These are phyloP conservation scores for Gaeumannomyces sp. DNA, from an alignment of 2,329 filamentous ascomycete species.

Conservation along the genomic window DNA sequence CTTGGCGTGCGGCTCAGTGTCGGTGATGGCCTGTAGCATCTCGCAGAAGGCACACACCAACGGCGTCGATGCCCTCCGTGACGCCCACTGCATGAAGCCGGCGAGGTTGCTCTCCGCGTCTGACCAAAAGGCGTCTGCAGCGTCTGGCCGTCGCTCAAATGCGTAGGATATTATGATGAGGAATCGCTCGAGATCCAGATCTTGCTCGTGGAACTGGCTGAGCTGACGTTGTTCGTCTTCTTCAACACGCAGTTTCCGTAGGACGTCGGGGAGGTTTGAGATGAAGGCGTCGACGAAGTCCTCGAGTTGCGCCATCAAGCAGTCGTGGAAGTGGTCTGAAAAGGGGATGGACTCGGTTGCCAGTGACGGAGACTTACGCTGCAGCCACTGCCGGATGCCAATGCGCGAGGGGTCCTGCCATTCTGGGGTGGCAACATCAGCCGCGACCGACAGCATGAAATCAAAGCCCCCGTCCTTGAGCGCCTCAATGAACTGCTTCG, in stretches of 20 bases:
- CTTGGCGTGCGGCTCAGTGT: constrained; percentile 74
- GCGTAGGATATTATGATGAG: constrained; percentile 87
- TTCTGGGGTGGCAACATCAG: constrained; percentile 71
- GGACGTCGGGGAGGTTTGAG: constrained; percentile 86
- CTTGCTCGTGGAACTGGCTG: constrained; percentile 58
- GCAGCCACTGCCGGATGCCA: constrained; percentile 74
- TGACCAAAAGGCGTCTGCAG: constrained; percentile 83
- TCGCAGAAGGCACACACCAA: constrained; percentile 94
- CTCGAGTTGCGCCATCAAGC: constrained; percentile 77
- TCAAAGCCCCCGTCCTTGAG: constrained; percentile 88
- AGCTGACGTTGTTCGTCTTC: constrained; percentile 81
- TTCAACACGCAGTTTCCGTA: constrained; percentile 77
- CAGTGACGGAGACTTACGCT: constrained; percentile 70
- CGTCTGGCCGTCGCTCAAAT: constrained; percentile 78
- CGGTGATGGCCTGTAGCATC: constrained; percentile 84
- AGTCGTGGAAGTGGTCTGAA: constrained; percentile 62
- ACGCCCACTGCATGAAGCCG: constrained; percentile 96
- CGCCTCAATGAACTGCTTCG: constrained; percentile 67
- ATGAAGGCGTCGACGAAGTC: constrained; percentile 88
- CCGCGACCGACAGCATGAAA: constrained; percentile 78
- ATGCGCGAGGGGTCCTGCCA: constrained; percentile 85
- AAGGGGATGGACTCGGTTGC: constrained; percentile 62
- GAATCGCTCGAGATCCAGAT: constrained; percentile 79
- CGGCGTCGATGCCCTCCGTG: constrained; percentile 89
- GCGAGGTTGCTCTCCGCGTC: constrained; percentile 89